These are phyloP conservation scores for Dactylellina sp. DNA, from an alignment of 2,329 filamentous ascomycete genomes.

Conservation along the genomic window DNA sequence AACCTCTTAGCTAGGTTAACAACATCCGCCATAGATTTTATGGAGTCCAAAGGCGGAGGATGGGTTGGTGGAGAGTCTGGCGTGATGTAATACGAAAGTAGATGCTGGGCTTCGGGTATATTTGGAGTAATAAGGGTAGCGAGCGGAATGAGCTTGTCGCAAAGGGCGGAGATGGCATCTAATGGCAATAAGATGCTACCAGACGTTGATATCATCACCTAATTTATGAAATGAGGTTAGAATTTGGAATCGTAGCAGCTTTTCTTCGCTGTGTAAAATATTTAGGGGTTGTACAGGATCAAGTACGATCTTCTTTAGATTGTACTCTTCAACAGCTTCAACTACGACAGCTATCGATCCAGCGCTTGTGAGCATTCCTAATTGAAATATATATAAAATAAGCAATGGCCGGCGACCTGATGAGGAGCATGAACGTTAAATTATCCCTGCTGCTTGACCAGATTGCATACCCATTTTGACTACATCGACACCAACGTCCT, in stretches of 20 bases:
- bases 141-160: slow-evolving; percentile 72
- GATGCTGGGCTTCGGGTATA: slow-evolving; percentile 77
- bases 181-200: slow-evolving; percentile 76
- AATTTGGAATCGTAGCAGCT: neutral
- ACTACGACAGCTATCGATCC: slow-evolving; percentile 77
- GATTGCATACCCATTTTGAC: slow-evolving; percentile 81
- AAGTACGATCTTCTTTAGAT: slow-evolving; percentile 73
- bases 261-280: neutral
- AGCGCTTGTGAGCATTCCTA: slow-evolving; percentile 84
- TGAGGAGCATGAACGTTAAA: no score
- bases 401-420: no score
- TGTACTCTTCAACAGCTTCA: slow-evolving; percentile 71
- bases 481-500: slow-evolving; percentile 87
- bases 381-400: no score
- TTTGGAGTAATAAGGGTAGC: slow-evolving; percentile 81
- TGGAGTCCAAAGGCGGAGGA: slow-evolving; percentile 64
- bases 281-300: slow-evolving; percentile 79
- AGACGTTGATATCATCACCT: slow-evolving; percentile 95
- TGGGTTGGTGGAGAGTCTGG: slow-evolving; percentile 62
- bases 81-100: slow-evolving; percentile 66
- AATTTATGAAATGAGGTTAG: slow-evolving; percentile 27
- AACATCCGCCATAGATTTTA: slow-evolving; percentile 58
- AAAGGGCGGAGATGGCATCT: slow-evolving; percentile 73
- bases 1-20: slow-evolving; percentile 76
- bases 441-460: no score